Evolutionary conservation across 345 rosid species (phyloP).

Genomic region (Populus davidiana): DNA sequence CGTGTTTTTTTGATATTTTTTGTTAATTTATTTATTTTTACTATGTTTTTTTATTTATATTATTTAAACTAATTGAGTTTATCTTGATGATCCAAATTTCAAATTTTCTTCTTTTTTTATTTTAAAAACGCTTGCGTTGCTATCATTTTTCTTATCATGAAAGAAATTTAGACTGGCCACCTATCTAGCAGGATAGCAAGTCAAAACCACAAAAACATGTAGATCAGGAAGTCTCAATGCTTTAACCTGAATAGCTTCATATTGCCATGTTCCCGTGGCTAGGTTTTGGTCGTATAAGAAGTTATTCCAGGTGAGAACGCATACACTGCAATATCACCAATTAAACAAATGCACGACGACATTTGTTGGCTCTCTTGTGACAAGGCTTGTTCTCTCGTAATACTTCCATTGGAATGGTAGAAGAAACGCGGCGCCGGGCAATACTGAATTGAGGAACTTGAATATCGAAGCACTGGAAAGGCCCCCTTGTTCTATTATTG

Average conservation of each 20-base stretch:
- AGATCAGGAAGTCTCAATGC: neutral
- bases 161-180: neutral
- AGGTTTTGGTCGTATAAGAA: neutral
- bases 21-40: too few species aligned
- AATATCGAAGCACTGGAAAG: neutral
- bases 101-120: too few species aligned
- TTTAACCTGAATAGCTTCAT: neutral
- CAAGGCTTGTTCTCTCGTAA: neutral
- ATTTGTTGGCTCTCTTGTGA: neutral
- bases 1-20: too few species aligned
- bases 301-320: neutral
- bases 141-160: too few species aligned
- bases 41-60: too few species aligned
- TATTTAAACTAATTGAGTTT: too few species aligned
- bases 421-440: neutral
- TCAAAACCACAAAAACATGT: neutral
- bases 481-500: neutral
- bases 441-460: neutral
- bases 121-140: too few species aligned
- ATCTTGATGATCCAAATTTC: too few species aligned
- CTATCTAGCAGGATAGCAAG: neutral
- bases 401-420: neutral
- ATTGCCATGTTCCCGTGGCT: slow-evolving; percentile 1
- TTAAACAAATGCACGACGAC: neutral
- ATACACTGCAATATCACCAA: neutral